Conservation (phyloP, 1,139 yeast genomes). For the Kluyveromyces marxianus region DNA sequence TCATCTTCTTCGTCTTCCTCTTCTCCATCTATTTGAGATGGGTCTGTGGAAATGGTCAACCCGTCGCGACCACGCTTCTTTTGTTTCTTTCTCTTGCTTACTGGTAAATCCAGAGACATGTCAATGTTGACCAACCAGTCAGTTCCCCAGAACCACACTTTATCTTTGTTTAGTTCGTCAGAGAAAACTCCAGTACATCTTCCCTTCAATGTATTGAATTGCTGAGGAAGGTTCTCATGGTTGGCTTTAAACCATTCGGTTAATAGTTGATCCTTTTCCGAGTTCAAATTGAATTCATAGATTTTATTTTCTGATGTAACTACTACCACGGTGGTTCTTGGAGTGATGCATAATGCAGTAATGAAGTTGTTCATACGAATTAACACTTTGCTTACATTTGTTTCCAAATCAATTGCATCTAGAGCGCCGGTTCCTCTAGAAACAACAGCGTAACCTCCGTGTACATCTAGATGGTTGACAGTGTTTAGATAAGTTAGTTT, state of each 20-base stretch:
- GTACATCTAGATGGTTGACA: constrained; percentile 45
- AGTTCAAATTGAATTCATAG: constrained; percentile 45
- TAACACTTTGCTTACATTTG: constrained; percentile 28
- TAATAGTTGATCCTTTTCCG: constrained; percentile 14
- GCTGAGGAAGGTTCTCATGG: constrained; percentile 65
- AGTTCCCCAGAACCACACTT: constrained; percentile 84
- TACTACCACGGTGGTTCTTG: constrained; percentile 47
- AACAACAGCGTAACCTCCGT: constrained; percentile 43
- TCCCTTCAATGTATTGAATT: constrained; percentile 52
- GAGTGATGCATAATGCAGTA: constrained; percentile 54
- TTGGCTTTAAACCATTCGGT: constrained; percentile 67
- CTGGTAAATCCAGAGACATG: constrained; percentile 52
- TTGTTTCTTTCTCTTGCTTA: constrained; percentile 32
- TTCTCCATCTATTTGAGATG: constrained; percentile 32
- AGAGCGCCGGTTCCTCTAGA: constrained; percentile 61
- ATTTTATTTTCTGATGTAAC: constrained; percentile 70
- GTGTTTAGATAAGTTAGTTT: constrained; percentile 36
- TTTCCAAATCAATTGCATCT: constrained; percentile 41
- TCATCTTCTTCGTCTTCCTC: constrained; percentile 22
- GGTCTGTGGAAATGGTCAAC: constrained; percentile 39
- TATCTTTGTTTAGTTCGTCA: constrained; percentile 33
- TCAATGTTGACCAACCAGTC: constrained; percentile 77
- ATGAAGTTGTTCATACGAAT: constrained; percentile 53
- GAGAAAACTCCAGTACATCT: constrained; percentile 68
- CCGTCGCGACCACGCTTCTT: constrained; percentile 65